A percentile compares a stretch with the other conserved stretches of the same genome.
Conservation (phyloP, 345 rosid genomes). For the Pugionium cornutum region DNA sequence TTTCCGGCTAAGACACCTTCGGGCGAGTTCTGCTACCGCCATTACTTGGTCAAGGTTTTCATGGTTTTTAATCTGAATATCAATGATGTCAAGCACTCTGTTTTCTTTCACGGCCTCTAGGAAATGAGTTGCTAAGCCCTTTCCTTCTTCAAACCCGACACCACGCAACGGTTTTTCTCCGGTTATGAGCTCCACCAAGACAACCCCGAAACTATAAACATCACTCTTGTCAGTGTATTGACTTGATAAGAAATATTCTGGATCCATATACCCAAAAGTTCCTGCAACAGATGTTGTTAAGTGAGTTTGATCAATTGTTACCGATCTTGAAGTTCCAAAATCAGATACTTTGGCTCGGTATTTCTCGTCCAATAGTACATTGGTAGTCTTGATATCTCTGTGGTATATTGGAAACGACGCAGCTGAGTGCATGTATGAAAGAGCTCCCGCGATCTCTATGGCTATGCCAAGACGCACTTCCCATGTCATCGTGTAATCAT, state of each 20-base stretch:
- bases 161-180: constrained; percentile 40
- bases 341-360: constrained; percentile 45
- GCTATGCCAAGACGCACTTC: constrained; percentile 43
- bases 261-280: constrained; percentile 35
- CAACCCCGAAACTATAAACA: constrained; percentile 78
- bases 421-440: constrained; percentile 45
- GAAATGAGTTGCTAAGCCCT: constrained; percentile 38
- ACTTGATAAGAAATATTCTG: constrained; percentile 31
- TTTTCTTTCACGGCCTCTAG: constrained; percentile 28
- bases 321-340: constrained; percentile 50
- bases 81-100: constrained; percentile 36
- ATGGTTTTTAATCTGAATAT: neutral
- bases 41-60: constrained; percentile 13
- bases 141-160: constrained; percentile 16
- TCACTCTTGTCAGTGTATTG: constrained; percentile 34
- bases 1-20: constrained; percentile 35
- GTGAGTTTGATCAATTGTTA: constrained; percentile 43
- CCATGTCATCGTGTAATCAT: constrained; percentile 40
- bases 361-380: constrained; percentile 42
- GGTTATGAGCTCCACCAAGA: constrained; percentile 65
- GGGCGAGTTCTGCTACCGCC: constrained; percentile 38
- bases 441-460: constrained; percentile 35
- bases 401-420: constrained; percentile 45
- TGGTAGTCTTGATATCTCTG: constrained; percentile 45
- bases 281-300: constrained; percentile 29